Evolutionary conservation across 2,329 filamentous ascomycete species (phyloP).

Genomic region (Trichoderma gracile): DNA sequence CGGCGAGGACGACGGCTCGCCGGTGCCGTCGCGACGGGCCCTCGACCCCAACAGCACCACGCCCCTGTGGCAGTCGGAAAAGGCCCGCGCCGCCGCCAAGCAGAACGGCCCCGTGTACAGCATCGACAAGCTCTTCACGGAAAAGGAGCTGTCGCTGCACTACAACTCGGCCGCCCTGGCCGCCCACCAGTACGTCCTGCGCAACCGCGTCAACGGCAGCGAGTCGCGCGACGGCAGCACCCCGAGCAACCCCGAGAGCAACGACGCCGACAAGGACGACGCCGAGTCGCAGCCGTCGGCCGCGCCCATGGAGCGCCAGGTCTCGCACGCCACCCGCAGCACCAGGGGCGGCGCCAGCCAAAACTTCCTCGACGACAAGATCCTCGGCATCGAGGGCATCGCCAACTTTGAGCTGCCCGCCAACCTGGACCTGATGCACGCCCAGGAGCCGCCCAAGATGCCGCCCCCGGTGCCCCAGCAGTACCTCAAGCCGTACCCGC

Average conservation of each 20-base stretch:
- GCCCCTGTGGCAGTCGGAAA: conserved; percentile 63
- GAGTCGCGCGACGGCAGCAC: conserved; percentile 57
- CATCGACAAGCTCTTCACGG: conserved; percentile 69
- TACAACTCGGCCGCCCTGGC: conserved; percentile 64
- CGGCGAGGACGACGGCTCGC: conserved; percentile 64
- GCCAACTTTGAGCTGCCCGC: conserved; percentile 59
- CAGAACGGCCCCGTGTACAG: conserved; percentile 63
- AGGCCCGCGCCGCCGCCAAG: conserved; percentile 54
- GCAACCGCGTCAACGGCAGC: conserved; percentile 55
- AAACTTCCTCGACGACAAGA: conserved; percentile 59
- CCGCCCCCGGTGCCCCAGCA: conserved; percentile 58
- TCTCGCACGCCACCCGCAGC: conserved; percentile 65
- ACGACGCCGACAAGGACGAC: conserved; percentile 52
- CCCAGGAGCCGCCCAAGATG: conserved; percentile 58
- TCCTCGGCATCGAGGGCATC: conserved; percentile 61
- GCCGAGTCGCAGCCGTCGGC: conserved; percentile 51
- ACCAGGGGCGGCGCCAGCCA: conserved; percentile 56
- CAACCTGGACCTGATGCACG: conserved; percentile 58
- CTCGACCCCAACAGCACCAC: conserved; percentile 60
- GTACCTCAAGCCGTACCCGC: conserved; percentile 59
- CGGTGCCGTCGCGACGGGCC: conserved; percentile 56
- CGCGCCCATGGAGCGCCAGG: conserved; percentile 63
- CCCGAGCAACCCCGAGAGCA: conserved; percentile 53
- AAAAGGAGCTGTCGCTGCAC: conserved; percentile 66
- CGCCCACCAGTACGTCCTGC: conserved; percentile 61